Evolutionary conservation across 108 stramenopile genomes (phyloP), one percentile per base, ranked within the genome.

Genomic region (Nitzschia sp.): DNA sequence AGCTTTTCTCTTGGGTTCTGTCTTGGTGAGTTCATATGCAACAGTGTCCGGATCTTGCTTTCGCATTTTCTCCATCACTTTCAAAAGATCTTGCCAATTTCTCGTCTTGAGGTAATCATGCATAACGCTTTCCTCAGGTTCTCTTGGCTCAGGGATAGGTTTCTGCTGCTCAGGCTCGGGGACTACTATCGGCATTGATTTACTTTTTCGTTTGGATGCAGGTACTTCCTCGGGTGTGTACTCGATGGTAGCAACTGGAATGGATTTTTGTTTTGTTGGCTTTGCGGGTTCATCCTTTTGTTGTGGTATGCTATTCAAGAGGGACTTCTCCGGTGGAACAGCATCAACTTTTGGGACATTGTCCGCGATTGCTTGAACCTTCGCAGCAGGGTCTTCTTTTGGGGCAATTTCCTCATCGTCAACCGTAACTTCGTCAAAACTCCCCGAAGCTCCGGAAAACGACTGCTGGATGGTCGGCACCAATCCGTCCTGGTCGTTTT

Each of bases 1-100:
- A 10, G 70, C 11, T 1, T 50, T 43, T 63, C 12, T 25, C 8
- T 10, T 50, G 2, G 51, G 12, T 20, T 69, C 57, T 1, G 50
- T 59, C 19, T 50, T 46, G 25, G 68, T 69, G 22, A 69, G n/a
- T 58, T 69, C 68, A n/a, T 69, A 22, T 10, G 9, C n/a, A 15
- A 69, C 34, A 19, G 39, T 43, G 46, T 21, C 37, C 7, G 56
- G 21, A 22, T n/a, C 12, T 44, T 54, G 10, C 48, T 55, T 54
- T 6, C 53, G 66, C 41, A 67, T 24, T 42, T 55, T 26, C 17
- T 67, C 24, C 66, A 67, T 42, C 20, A 56, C 40, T 24, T 51
- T 51, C 20, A 55, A 14, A 14, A 67, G 66, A 21, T 29, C 21
- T 6, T 39, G 25, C 66, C 66, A 67, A 55, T 67, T 21, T 41